Evolutionary conservation across 306 rosid genomes (phyloP).

Genomic region (Inga leiocalycina): DNA sequence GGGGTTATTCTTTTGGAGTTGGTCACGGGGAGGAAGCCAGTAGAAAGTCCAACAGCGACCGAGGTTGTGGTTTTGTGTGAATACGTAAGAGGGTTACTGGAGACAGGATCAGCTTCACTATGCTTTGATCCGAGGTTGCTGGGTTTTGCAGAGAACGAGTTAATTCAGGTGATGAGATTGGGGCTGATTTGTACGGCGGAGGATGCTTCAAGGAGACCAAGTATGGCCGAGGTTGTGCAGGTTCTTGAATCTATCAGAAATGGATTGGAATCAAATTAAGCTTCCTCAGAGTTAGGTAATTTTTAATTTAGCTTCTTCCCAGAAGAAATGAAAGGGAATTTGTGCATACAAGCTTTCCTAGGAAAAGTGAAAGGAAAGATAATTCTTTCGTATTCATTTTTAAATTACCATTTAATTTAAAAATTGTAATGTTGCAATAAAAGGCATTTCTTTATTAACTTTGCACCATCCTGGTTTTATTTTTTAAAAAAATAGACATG

Average conservation of each 20-base stretch:
- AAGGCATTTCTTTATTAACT: conserved; percentile 49
- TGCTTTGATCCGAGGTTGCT: conserved; percentile 81
- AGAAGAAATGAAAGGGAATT: conserved; percentile 25
- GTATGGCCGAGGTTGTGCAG: conserved; percentile 98
- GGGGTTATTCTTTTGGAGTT: conserved; percentile 95
- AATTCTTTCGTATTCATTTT: conserved; percentile 64
- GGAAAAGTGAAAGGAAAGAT: conserved; percentile 28
- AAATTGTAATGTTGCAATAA: conserved; percentile 47
- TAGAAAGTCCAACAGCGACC: conserved; percentile 80
- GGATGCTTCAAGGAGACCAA: conserved; percentile 87
- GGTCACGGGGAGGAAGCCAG: conserved; percentile 96
- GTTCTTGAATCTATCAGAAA: conserved; percentile 95
- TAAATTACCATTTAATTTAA: conserved; percentile 48
- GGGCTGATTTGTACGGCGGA: conserved; percentile 89
- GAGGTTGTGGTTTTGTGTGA: conserved; percentile 93
- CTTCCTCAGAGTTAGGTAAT: not conserved
- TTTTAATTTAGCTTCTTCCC: conserved; percentile 31
- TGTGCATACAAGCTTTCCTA: conserved; percentile 34
- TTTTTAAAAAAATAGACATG: not conserved
- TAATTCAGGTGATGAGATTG: conserved; percentile 91
- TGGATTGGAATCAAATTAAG: conserved; percentile 63
- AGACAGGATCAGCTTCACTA: conserved; percentile 74
- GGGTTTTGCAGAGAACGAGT: conserved; percentile 81
- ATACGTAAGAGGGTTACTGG: conserved; percentile 78
- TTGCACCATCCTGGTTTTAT: conserved; percentile 9